Base-by-base conservation (phyloP, 352 stramenopile genomes). In the Phytophthora sojae region DNA sequence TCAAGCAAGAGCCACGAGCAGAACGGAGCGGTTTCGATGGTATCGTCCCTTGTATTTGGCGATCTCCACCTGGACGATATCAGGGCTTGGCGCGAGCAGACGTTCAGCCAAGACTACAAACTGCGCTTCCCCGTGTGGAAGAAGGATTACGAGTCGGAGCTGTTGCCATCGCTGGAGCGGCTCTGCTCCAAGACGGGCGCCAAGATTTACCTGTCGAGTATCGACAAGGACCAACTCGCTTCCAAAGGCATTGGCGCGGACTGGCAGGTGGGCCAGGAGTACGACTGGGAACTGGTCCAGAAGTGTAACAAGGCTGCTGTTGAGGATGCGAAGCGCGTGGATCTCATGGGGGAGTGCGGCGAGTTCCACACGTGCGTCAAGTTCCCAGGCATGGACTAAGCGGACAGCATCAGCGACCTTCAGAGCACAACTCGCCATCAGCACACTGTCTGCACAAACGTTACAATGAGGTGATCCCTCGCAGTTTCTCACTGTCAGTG, bases 1-100 rank as follows among this genome's bases (percentile, higher is more conserved):
- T 60, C 52, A 23, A 68, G 66, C 14, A 70, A 73, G 35, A 54
- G 35, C 3, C 60, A 54, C 5, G 52, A 71, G 12, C 39, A 61
- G 30, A 44, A 39, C 35, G 50, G 51, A 5, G 23, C 5, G 15
- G 14, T 17, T 29, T 21, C 25, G 30, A 26, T 6, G 6, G 79
- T 97, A 47, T 71, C 69, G 4, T 61, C 69, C 26, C 70, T 98
- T 6, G 89, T 89, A 15, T 96, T 97, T 76, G 92, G 92, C 17
- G 92, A 98, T 75, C 72, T 98, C n/a, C 90, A 98, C 73, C 71
- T 98, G 9, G 79, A 91, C 30, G 85, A 96, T 50, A 94, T 98
- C 50, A 78, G 83, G 9, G 62, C 72, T 9, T 98, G 92, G 92
- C 88, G 92, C 30, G 83, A 96, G 15, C 67, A 86, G 26, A 73